Base-by-base conservation (phyloP, 495 filamentous ascomycete genomes). In the Parmelia sp. region DNA sequence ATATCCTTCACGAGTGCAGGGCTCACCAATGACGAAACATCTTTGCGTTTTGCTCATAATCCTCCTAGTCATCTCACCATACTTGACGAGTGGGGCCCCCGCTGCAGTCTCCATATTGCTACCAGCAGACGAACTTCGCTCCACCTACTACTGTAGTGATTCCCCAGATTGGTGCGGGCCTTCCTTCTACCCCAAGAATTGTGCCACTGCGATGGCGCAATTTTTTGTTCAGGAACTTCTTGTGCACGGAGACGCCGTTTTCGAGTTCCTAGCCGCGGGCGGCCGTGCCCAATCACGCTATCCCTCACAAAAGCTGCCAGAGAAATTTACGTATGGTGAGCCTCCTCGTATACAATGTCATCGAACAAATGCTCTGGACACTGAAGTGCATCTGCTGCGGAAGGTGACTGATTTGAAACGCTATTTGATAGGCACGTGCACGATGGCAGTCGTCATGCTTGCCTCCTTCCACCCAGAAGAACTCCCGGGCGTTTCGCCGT, bases 361-460 rank as follows among this genome's bases (percentile, higher is more conserved):
- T 10, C 10, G 10, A 29, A 27, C 10, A 23, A 7, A 1, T 35
- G 47, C 7, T 17, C 12, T 19, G 14, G 8, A 53, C 8, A 27
- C 12, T 25, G 25, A 17, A 29, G 27, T 53, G 27, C 27, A 31
- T 29, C 35, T 15, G 10, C 21, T 37, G 29, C 31, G 31, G 9
- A 3, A 19, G 25, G 10, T 53, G 12, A 6, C 23, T 59, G 14
- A 29, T 10, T 39, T 15, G 39, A 2, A 21, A n/a, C 25, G 14
- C 10, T 10, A 21, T 37, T n/a, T 29, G 19, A 21, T 29, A 64
- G 62, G 42, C 15, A 51, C 31, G 29, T 64, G 62, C 62, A 64
- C 62, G 10, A 49, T 64, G 40, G 56, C 55, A 11, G 36, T 64
- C 17, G 56, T 44, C 7, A 58, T 59, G 56, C 19, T 64, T 33